These are phyloP conservation scores for Alectoria sarmentosa DNA, from an alignment of 495 filamentous ascomycete species.

Conservation along the genomic window DNA sequence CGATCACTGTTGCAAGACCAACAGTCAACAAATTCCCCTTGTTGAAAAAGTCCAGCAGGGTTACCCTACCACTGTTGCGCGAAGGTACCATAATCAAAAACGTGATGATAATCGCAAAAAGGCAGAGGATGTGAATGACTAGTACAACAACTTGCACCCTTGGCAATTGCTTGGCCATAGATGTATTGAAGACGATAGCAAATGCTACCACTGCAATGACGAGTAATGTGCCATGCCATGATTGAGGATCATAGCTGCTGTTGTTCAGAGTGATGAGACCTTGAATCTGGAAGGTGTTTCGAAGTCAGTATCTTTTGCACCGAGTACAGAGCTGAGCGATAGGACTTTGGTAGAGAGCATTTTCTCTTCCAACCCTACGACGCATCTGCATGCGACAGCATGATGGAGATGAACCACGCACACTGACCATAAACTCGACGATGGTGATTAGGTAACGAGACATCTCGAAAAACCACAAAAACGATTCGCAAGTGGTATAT, in stretches of 20 bases:
- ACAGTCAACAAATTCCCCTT: constrained; percentile 48
- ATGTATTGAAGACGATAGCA: constrained; percentile 50
- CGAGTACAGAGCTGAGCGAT: background rate
- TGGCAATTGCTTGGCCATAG: constrained; percentile 46
- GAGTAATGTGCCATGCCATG: constrained; percentile 57
- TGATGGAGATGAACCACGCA: background rate
- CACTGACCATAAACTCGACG: constrained; percentile 20
- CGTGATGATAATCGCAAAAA: constrained; percentile 56
- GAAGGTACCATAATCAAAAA: constrained; percentile 46
- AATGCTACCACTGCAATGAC: constrained; percentile 45
- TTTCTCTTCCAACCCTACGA: background rate
- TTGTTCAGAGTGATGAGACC: constrained; percentile 45
- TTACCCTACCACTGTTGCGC: constrained; percentile 37
- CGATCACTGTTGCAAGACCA: constrained; percentile 49
- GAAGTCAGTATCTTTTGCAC: background rate
- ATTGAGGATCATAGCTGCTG: constrained; percentile 36
- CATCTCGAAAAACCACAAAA: too few species aligned
- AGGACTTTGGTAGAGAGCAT: background rate
- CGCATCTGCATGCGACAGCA: background rate
- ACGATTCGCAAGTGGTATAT: background rate
- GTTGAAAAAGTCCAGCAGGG: constrained; percentile 49
- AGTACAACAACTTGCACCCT: constrained; percentile 51
- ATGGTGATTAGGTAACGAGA: too few species aligned
- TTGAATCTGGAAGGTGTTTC: constrained; percentile 38
- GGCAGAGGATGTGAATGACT: constrained; percentile 52